Base-by-base conservation (phyloP, 257 asterid genomes). In the Penstemon barbatus region DNA sequence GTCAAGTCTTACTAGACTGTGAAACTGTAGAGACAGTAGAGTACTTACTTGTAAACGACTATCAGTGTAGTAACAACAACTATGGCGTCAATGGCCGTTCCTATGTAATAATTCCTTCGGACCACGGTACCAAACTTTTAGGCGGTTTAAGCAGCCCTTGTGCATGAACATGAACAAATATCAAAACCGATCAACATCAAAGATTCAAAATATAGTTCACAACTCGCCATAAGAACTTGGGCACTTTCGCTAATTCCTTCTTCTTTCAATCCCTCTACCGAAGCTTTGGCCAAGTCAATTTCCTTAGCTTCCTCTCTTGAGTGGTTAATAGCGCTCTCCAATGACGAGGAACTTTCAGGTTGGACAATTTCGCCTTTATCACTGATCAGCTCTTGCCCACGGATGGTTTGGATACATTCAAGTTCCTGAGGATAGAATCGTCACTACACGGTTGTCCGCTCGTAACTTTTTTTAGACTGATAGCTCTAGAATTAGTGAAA, bases 221-320 rank as follows among this genome's bases (percentile, higher is more conserved):
- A 15, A 61, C 87, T 75, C 74, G 87, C 98, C 82, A 87, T 68
- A 71, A 92, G 92, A 77, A 92, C 82, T 74, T 86, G 96, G 19
- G 86, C 86, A 36, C 91, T 92, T 19, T 87, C 86, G 39, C 87
- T 82, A 64, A 92, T 73, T 3, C 97, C 96, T 36, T 92, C 97
- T 68, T 90, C 97, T 75, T 84, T 87, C 48, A 83, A 69, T 9
- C 73, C 89, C 80, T 74, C 85, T 5, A 83, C 71, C 1, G 88
- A 79, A 38, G 92, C 89, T 76, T 82, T 89, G 18, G 97, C 97
- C 49, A 49, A 54, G 57, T 78, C 83, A 0, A 68, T 80, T 74
- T 84, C 92, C 70, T 78, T 83, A 6, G 82, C 92, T 71, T 92
- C 93, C 75, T 86, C 89, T 55, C 96, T 77, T 1, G 89, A 78